A percentile compares a stretch with the other conserved stretches of the same genome.
These are phyloP conservation scores for Arbutus unedo DNA, from an alignment of 148 eudicot species.

Conservation along the genomic window DNA sequence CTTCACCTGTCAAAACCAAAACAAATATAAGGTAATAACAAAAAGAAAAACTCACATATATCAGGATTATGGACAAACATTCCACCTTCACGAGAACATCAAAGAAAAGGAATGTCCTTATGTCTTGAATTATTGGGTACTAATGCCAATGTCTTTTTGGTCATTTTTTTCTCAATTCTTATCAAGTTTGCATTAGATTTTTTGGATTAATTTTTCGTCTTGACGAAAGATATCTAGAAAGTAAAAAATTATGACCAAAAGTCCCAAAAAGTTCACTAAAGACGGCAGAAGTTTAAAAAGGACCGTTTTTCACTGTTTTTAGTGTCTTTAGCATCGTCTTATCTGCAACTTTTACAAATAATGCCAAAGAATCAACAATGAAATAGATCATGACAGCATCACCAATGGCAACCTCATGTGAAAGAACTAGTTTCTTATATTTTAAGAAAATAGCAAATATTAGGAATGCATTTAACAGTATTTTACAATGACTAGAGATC, in stretches of 20 bases:
- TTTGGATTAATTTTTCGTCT: no score
- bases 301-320: no score
- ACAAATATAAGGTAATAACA: neutral
- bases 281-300: no score
- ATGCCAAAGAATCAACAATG: neutral
- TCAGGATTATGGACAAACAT: neutral
- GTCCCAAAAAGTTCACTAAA: no score
- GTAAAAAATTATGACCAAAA: no score
- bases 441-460: neutral
- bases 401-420: neutral
- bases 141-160: no score
- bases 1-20: conserved; percentile 51
- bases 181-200: no score
- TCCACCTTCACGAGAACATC: neutral
- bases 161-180: no score
- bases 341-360: neutral
- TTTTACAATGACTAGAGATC: neutral
- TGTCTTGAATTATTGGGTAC: no score
- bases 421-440: neutral
- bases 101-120: neutral
- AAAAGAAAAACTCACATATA: neutral
- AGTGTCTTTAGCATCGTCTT: no score
- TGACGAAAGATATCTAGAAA: no score
- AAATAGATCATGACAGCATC: neutral
- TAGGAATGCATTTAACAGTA: no score